Conservation (phyloP, 2,329 filamentous ascomycete genomes). For the Trichoderma citrinoviride region DNA sequence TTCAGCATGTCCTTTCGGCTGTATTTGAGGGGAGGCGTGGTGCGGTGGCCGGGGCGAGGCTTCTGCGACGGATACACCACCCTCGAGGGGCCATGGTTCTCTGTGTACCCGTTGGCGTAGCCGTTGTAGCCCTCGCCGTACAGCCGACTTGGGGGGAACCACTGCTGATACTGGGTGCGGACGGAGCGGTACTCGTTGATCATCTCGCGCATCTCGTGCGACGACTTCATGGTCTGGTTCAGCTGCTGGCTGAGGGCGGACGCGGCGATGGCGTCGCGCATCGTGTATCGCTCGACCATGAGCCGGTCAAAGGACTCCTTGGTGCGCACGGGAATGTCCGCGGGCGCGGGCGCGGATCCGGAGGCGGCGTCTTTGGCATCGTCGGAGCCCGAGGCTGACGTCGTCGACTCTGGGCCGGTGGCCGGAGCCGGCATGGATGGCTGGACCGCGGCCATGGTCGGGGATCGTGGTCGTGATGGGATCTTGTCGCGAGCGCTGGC, state of each 20-base stretch:
- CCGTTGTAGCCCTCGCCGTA: conserved; percentile 80
- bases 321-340: conserved; percentile 47
- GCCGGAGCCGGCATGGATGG: conserved; percentile 38
- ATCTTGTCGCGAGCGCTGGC: conserved; percentile 31
- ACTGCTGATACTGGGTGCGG: conserved; percentile 52
- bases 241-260: conserved; percentile 52
- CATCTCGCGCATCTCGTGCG: conserved; percentile 63
- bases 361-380: conserved; percentile 31
- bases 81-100: conserved; percentile 58
- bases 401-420: conserved; percentile 35
- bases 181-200: conserved; percentile 67
- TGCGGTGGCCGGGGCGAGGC: conserved; percentile 71
- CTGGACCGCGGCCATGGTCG: conserved; percentile 45
- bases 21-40: conserved; percentile 69
- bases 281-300: conserved; percentile 53
- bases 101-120: conserved; percentile 84
- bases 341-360: conserved; percentile 25
- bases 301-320: conserved; percentile 55
- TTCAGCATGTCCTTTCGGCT: conserved; percentile 75
- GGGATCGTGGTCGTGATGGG: conserved; percentile 20
- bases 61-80: conserved; percentile 79
- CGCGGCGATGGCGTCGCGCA: conserved; percentile 54
- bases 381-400: conserved; percentile 31
- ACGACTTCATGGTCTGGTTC: conserved; percentile 54
- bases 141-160: conserved; percentile 55